These are phyloP conservation scores for Ophiostoma angusticollis DNA, from an alignment of 2,329 filamentous ascomycete species.

Conservation along the genomic window DNA sequence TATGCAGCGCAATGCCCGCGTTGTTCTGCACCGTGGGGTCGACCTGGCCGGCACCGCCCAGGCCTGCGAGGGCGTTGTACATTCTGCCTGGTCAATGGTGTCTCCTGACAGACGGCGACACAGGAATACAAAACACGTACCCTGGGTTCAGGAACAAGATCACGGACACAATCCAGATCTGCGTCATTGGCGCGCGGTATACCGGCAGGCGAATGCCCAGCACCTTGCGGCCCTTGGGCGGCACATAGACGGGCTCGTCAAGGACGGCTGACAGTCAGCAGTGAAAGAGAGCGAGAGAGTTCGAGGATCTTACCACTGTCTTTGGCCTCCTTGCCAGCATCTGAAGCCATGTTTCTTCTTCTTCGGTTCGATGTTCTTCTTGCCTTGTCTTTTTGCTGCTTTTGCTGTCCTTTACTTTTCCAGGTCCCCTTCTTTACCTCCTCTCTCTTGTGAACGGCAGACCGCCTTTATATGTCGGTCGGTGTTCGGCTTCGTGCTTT, in stretches of 20 bases:
- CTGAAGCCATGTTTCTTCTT: too few species aligned
- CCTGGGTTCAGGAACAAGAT: conserved; percentile 10
- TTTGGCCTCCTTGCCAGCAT: not conserved
- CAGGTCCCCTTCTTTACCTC: too few species aligned
- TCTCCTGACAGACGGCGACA: conserved; percentile 27
- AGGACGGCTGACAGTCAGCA: too few species aligned
- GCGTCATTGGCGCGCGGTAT: conserved; percentile 60
- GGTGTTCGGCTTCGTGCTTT: too few species aligned
- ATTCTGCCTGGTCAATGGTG: conserved; percentile 24
- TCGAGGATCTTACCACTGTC: not conserved
- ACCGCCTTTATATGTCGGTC: too few species aligned
- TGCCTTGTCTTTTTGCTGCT: too few species aligned
- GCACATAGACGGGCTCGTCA: not conserved
- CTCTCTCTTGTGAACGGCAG: too few species aligned
- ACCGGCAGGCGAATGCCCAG: conserved; percentile 40
- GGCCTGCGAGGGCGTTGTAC: conserved; percentile 50
- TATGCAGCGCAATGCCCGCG: conserved; percentile 58
- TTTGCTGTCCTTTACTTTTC: too few species aligned
- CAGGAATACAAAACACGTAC: conserved; percentile 32
- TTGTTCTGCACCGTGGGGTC: conserved; percentile 44
- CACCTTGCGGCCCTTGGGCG: conserved; percentile 38
- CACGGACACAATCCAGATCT: conserved; percentile 53
- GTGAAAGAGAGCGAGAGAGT: too few species aligned
- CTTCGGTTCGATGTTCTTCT: too few species aligned
- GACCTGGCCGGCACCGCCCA: conserved; percentile 47